Base-by-base conservation (phyloP, 495 filamentous ascomycete species). In the Penicillium silybi region DNA sequence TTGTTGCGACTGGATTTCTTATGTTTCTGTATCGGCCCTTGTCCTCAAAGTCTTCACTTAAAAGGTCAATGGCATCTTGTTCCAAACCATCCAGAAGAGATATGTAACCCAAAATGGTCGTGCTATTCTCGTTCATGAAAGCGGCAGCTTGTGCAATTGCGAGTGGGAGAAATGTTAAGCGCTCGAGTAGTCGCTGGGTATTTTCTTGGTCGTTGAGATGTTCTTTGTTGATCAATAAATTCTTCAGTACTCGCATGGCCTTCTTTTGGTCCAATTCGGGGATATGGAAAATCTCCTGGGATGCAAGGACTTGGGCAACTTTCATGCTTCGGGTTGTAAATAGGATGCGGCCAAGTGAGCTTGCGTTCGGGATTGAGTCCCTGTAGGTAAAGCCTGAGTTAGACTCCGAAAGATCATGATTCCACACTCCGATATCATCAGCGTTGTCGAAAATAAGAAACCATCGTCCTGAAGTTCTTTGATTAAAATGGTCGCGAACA, bases 21-120 rank as follows among this genome's bases (percentile, higher is more conserved):
- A 56, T 65, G 6, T 63, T 67, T 4, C 29, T 34, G 48, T 81
- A 78, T 43, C 76, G 59, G 9, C 65, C 56, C 6, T 69, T 54
- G 27, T 81, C 76, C 6, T 68, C 63, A 45, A 81, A 85, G 4
- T 81, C 78, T 57, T 70, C 56, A 48, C 73, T 78, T 10, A 83
- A 54, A 6, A 82, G 58, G 17, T 66, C 60, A 8, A 74, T 59
- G 2, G 55, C 54, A 13, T 72, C 64, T 29, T 72, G 45, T 19
- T 79, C 71, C 11, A 70, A 67, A 0, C 71, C 68, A 17, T 63
- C 56, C 0, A 80, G 56, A 1, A 81, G 70, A 0, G 35, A 6
- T 11, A 81, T 48, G 44, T 85, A 85, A 15, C 65, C 49, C 1
- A 40, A 7, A 9, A 80, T n/a, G 0, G 61, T 42, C 4, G 69